Base-by-base conservation (phyloP, 139 green algal genomes). In the Picochlorum sp. region DNA sequence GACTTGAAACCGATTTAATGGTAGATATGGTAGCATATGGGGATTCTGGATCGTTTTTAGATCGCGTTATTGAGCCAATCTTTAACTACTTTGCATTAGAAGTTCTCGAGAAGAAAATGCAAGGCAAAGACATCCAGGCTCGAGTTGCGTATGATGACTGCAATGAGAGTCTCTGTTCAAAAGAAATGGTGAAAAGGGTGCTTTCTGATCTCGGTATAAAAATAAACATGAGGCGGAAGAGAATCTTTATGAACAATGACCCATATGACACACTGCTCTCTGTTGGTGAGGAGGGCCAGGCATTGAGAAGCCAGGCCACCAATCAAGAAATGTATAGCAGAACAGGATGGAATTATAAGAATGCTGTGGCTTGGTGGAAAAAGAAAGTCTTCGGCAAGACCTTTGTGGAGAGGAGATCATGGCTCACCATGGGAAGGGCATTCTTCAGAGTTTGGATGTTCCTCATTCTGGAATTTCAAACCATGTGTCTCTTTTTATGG, bases 91-190 rank as follows among this genome's bases (percentile, higher is more conserved):
- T 91, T 31, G 69, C 78, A 6, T 60, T 80, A 47, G 62, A 87
- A 57, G 66, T 88, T 20, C 70, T 71, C 41, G 61, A 66, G 41
- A 70, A 74, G 61, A 67, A 66, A 18, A 75, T 49, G 15, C 65
- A 62, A 51, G 73, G 58, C 3, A 59, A 77, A 16, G 82, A 90
- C 44, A 69, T 77, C 3, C 69, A 73, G 11, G 59, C 67, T 8
- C 71, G 87, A 51, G 67, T 87, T 38, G 81, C 81, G 20, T 94
- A 94, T 61, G 86, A 94, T 60, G 88, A 95, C 63, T 79, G 88
- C 51, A 95, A 95, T 65, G 88, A 95, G 77, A 86, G 71, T 62
- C 82, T 92, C 60, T 85, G 77, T 66, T 62, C 47, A 14, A 45
- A 47, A 15, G 56, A 78, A 3, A 30, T 69, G 4, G 73, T 80